These are phyloP conservation scores for Arthroderma sp. DNA, from an alignment of 2,329 filamentous ascomycete genomes.

Conservation along the genomic window DNA sequence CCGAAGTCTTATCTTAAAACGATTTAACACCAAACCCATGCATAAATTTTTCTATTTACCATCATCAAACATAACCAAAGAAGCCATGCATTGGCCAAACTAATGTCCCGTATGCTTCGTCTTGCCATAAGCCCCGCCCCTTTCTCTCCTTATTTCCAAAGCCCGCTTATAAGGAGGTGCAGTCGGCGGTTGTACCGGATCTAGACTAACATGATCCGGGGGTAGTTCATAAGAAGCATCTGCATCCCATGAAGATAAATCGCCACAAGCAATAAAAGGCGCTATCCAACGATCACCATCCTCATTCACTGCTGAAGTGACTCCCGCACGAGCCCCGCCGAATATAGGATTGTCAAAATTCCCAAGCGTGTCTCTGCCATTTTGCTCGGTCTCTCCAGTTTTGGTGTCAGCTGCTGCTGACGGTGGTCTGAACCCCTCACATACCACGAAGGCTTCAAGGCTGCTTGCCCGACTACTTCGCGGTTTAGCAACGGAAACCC, in stretches of 20 bases:
- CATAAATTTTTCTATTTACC: too few species aligned
- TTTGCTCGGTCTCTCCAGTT: not conserved
- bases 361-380: slow-evolving; percentile 12
- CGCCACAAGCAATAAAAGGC: slow-evolving; percentile 92
- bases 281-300: slow-evolving; percentile 62
- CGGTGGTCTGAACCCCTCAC: slow-evolving; percentile 72
- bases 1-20: too few species aligned
- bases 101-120: slow-evolving; percentile 33
- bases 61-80: too few species aligned
- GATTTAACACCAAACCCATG: too few species aligned
- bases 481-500: slow-evolving; percentile 84
- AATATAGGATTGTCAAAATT: slow-evolving; percentile 28
- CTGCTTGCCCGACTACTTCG: slow-evolving; percentile 90
- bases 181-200: slow-evolving; percentile 88
- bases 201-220: slow-evolving; percentile 70
- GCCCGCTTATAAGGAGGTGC: slow-evolving; percentile 90
- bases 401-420: slow-evolving; percentile 10
- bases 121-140: slow-evolving; percentile 66
- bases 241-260: slow-evolving; percentile 86
- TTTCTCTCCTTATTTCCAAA: slow-evolving; percentile 64
- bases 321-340: slow-evolving; percentile 27
- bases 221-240: slow-evolving; percentile 89
- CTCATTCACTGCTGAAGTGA: slow-evolving; percentile 33
- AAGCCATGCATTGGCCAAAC: too few species aligned
- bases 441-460: slow-evolving; percentile 93